phyloP scores from a whole-genome alignment of 2,329 filamentous ascomycete genomes.

The Pyricularia sp. region DNA sequence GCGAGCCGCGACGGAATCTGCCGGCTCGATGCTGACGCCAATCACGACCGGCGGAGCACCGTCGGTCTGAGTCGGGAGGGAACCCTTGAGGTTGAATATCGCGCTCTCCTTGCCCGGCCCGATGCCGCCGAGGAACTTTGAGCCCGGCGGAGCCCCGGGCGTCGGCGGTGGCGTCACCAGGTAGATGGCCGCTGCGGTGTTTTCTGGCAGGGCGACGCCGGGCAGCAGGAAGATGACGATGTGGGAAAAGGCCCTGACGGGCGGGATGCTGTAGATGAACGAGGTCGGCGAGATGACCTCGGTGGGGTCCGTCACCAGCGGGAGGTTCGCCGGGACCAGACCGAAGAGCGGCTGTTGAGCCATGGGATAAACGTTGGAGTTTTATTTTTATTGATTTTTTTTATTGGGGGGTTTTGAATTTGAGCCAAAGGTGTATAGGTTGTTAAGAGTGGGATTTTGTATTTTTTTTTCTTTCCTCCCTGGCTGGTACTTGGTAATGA shows the following conservation, averaged over 20 bases:
- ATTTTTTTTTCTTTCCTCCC: too few relatives aligned
- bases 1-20: slow-evolving; percentile 55
- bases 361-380: slow-evolving; percentile 16
- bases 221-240: slow-evolving; percentile 84
- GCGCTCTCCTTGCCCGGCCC: slow-evolving; percentile 84
- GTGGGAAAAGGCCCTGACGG: slow-evolving; percentile 51
- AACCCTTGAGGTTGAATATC: slow-evolving; percentile 61
- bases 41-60: slow-evolving; percentile 47
- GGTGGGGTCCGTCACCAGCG: slow-evolving; percentile 40
- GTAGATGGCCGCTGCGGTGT: slow-evolving; percentile 81
- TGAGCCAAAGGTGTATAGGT: background rate
- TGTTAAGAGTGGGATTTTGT: background rate
- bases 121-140: slow-evolving; percentile 69
- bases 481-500: background rate
- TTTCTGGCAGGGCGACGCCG: slow-evolving; percentile 55
- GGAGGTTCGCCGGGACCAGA: slow-evolving; percentile 46
- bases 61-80: slow-evolving; percentile 10
- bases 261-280: slow-evolving; percentile 40
- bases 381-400: background rate
- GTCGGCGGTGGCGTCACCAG: slow-evolving; percentile 41
- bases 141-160: slow-evolving; percentile 24
- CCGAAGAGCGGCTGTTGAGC: slow-evolving; percentile 38
- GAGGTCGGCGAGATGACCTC: slow-evolving; percentile 39
- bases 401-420: background rate
- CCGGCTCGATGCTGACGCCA: slow-evolving; percentile 72